A percentile compares a stretch with the other conserved stretches of the same genome.
Conservation (phyloP, 2,329 filamentous ascomycete species). For the Neopestalotiopsis clavispora region DNA sequence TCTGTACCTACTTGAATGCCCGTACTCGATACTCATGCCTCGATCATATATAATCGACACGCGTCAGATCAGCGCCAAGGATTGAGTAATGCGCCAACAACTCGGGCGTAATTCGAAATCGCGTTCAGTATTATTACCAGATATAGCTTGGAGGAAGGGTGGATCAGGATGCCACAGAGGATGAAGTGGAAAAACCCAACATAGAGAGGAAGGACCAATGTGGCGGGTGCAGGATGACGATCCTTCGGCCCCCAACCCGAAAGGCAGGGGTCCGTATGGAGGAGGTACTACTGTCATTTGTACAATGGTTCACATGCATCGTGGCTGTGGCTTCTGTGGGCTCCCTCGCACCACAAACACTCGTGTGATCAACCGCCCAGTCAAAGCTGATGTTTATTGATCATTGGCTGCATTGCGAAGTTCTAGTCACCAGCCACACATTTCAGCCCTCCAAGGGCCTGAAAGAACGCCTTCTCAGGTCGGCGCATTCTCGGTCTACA, state of each 20-base stretch:
- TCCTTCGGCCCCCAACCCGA: neutral
- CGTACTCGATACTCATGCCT: neutral
- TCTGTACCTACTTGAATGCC: neutral
- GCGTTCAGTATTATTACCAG: neutral
- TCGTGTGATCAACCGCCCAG: neutral
- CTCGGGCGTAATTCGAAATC: neutral
- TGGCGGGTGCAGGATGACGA: neutral
- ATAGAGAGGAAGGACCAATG: neutral
- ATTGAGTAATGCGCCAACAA: neutral
- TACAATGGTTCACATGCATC: neutral
- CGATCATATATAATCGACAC: neutral
- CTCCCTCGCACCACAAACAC: neutral
- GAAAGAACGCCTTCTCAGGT: neutral
- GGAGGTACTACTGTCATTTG: neutral
- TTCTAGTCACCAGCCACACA: neutral
- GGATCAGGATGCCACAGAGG: neutral
- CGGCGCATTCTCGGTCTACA: neutral
- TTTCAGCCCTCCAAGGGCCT: slow-evolving; percentile 1
- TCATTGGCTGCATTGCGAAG: neutral
- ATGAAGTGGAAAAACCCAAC: neutral
- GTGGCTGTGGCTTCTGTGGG: neutral
- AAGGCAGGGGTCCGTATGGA: neutral
- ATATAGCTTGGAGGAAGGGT: neutral
- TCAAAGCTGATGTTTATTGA: neutral
- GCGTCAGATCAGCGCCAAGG: neutral